These are phyloP conservation scores for Neonectria sp. DNA, from an alignment of 2,329 filamentous ascomycete species.

Conservation along the genomic window DNA sequence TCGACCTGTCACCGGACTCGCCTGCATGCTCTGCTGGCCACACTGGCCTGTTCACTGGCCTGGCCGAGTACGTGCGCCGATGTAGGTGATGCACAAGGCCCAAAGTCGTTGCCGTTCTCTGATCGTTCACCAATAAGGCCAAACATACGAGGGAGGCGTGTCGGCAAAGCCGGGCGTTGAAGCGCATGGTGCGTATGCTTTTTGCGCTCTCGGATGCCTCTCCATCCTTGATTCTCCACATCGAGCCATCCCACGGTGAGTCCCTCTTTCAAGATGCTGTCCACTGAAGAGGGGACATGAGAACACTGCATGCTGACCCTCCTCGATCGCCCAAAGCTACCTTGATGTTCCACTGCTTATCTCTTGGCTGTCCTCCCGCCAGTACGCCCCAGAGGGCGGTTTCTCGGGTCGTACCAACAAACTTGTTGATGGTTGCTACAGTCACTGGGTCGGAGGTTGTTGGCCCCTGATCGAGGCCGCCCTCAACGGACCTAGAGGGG, in stretches of 20 bases:
- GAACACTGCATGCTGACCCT: slow-evolving; percentile 53
- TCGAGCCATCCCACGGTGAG: slow-evolving; percentile 79
- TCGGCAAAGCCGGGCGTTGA: slow-evolving; percentile 88
- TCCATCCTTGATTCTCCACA: slow-evolving; percentile 87
- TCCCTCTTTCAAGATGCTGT: slow-evolving; percentile 39
- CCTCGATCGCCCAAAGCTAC: slow-evolving; percentile 66
- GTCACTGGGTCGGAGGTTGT: slow-evolving; percentile 96
- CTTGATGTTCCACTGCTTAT: slow-evolving; percentile 84
- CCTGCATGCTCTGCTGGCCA: slow-evolving; percentile 76
- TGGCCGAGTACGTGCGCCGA: slow-evolving; percentile 84
- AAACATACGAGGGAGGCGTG: slow-evolving; percentile 96
- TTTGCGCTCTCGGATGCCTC: slow-evolving; percentile 92
- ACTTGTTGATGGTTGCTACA: slow-evolving; percentile 97
- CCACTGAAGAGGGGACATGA: slow-evolving; percentile 53
- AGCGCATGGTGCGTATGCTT: slow-evolving; percentile 96
- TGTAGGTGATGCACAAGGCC: slow-evolving; percentile 70
- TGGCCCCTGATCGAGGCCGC: slow-evolving; percentile 92
- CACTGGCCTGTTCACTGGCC: slow-evolving; percentile 76
- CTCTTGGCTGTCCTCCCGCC: slow-evolving; percentile 90
- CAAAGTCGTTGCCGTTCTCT: slow-evolving; percentile 32
- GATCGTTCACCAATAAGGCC: slow-evolving; percentile 67
- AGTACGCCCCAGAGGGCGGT: slow-evolving; percentile 92
- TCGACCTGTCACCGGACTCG: slow-evolving; percentile 81
- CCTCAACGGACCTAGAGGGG: slow-evolving; percentile 67
- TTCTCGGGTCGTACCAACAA: slow-evolving; percentile 97